Conservation (phyloP, 1,284 basidiomycete species). For the Ceratobasidium sp. region DNA sequence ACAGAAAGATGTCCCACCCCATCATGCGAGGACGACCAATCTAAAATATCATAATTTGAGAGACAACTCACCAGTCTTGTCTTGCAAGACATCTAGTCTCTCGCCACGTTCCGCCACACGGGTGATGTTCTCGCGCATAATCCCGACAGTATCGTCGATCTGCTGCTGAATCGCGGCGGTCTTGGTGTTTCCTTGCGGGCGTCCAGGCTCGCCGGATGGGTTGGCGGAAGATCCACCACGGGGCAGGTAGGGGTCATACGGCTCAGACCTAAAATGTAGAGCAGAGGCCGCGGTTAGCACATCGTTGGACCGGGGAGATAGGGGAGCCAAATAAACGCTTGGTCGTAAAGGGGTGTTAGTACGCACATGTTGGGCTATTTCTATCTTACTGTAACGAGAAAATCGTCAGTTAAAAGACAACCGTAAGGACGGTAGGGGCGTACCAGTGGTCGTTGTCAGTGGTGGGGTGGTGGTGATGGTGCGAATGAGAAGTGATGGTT, state of each 20-base stretch:
- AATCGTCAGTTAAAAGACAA: neutral
- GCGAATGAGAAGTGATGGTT: slow-evolving; percentile 24
- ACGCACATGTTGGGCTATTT: slow-evolving; percentile 33
- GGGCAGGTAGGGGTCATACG: slow-evolving; percentile 96
- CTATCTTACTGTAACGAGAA: slow-evolving; percentile 10
- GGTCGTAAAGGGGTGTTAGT: neutral
- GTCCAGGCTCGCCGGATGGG: slow-evolving; percentile 59
- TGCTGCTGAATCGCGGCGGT: slow-evolving; percentile 93
- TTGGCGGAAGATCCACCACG: slow-evolving; percentile 75
- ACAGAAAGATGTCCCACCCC: neutral
- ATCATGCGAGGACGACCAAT: neutral
- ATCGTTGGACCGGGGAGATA: neutral
- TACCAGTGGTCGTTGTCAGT: slow-evolving; percentile 37
- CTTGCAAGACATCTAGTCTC: slow-evolving; percentile 91
- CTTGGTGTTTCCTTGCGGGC: slow-evolving; percentile 71
- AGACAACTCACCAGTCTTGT: slow-evolving; percentile 88
- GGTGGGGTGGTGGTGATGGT: slow-evolving; percentile 15
- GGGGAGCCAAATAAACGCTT: slow-evolving; percentile 1
- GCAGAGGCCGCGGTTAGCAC: neutral
- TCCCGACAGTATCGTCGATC: slow-evolving; percentile 94
- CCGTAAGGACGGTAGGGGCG: neutral
- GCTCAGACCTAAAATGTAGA: slow-evolving; percentile 74
- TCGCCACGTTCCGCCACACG: slow-evolving; percentile 97
- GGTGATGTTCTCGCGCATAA: slow-evolving; percentile 98
- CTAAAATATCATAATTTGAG: slow-evolving; percentile 24